Base-by-base conservation (phyloP, 768 basidiomycete species). In the Saitozyma sp. region DNA sequence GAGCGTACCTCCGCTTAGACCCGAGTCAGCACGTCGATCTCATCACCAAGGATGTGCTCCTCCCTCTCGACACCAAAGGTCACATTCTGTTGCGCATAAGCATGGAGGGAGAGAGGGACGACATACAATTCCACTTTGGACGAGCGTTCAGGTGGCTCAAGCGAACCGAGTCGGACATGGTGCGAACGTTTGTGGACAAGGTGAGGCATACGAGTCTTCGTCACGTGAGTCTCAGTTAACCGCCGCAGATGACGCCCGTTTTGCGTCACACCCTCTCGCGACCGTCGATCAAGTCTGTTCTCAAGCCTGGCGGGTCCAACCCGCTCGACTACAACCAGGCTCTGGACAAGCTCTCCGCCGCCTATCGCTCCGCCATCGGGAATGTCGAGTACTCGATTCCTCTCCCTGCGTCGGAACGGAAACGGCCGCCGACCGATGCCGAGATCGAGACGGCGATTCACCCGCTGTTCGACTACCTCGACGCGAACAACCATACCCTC, bases 21-120 rank as follows among this genome's bases (percentile, higher is more conserved):
- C 92, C 93, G 3, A 83, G 85, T 63, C 86, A 90, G 58, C 95
- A 91, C 71, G 88, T 87, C 11, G 93, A 99, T 81, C 88, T 89
- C 77, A 82, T 97, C 63, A 83, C 92, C 2, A 92, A 93, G 71
- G 96, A 99, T 62, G 77, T 94, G 8, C 93, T 93, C 89, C 84
- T 94, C 82, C 89, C 91, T 63, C 82, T 98, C 14, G 94, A 97
- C 74, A 87, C 88, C 0, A 84, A 86, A 58, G 93, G 96, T 6
- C 86, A 92, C 41, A 84, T 97, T 54, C 81, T 96, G 43, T 82
- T 96, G 40, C 86, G 96, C 17, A 85, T 98, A 61, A 94, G 92
- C 75, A 96, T 98, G 93, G 96, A 99, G 75, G 93, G 94, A 57
- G 96, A 98, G 84, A 93, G 95, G 80, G 93, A 96, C 70, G 96